Base-by-base conservation (phyloP, 106 monocot species). In the Apostasia shenzhenica region DNA sequence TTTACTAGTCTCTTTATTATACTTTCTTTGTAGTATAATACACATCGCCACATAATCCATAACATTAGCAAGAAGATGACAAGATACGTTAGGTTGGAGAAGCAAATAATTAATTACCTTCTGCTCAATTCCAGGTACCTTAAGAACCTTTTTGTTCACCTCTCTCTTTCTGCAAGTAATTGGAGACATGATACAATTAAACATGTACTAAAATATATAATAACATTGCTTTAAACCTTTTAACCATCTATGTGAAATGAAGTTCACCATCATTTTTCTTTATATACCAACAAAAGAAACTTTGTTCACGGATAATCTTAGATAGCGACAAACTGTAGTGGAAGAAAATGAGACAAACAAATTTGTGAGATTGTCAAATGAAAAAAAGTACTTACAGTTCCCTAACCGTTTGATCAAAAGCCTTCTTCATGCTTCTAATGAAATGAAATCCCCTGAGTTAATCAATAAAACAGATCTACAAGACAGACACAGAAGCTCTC, bases 121-220 rank as follows among this genome's bases (percentile, higher is more conserved):
- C 60, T 97, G 95, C 61, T 97, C 95, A 75, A 92, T 83, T 43
- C 79, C 75, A 52, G 91, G 95, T 1, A 97, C 86, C 75, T 97
- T 97, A 54, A 92, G 67, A 68, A 97, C 95, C 68, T 89, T 89
- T 79, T 92, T 97, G 61, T 97, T 97, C 50, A 97, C 92, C 81
- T 89, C 95, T 78, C 95, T 81, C 73, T 92, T 97, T 61, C 95
- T 97, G 82, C 45, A 91, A 63, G 70, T 46, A 3, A 75, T 45
- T 5, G 63, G 45, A 68, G 41, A 65, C 1, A 78, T 4, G 0
- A 55, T 44, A 14, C 8, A 54, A 40, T 70, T 44, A 68, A 42
- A 1, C 14, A n/a, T n/a, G 6, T 46, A 40, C 5, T 38, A 11
- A 47, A 10, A 72, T 38, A 1, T 9, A 51, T 44, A 57, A 1